Evolutionary conservation across 2,329 filamentous ascomycete species (phyloP).

Genomic region (Sporothrix brasiliensis): DNA sequence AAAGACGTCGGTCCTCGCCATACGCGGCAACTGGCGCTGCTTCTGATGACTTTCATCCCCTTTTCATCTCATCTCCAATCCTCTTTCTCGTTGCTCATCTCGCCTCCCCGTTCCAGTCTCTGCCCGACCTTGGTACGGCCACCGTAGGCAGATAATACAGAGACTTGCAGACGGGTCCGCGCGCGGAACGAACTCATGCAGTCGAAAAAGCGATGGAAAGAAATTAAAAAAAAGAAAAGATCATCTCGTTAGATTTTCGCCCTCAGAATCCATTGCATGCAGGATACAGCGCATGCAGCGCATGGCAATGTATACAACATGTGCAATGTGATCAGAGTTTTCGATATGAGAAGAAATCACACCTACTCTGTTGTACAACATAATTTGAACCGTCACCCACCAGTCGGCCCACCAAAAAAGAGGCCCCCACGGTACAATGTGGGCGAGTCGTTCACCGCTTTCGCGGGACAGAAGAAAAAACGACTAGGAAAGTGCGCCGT

Average conservation of each 20-base stretch:
- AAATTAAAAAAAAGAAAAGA: neutral
- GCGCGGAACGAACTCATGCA: neutral
- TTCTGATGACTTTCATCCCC: neutral
- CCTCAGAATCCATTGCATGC: too few relatives aligned
- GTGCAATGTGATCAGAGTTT: too few relatives aligned
- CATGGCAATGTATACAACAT: too few relatives aligned
- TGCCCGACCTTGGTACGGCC: neutral
- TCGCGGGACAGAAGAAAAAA: neutral
- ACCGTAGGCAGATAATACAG: neutral
- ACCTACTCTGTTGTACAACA: conserved; percentile 2
- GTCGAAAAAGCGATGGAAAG: neutral
- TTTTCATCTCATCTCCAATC: neutral
- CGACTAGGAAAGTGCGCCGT: too few relatives aligned
- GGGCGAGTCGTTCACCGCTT: conserved; percentile 25
- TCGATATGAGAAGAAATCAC: neutral
- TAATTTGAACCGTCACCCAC: neutral
- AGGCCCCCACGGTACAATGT: neutral
- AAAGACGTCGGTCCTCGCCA: neutral
- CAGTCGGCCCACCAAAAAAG: neutral
- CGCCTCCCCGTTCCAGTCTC: neutral
- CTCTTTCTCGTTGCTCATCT: neutral
- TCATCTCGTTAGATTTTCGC: too few relatives aligned
- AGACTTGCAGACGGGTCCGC: neutral
- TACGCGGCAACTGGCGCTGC: neutral
- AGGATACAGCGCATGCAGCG: too few relatives aligned